Base-by-base conservation (phyloP, 2,329 filamentous ascomycete species). In the Xylariaceae sp. region DNA sequence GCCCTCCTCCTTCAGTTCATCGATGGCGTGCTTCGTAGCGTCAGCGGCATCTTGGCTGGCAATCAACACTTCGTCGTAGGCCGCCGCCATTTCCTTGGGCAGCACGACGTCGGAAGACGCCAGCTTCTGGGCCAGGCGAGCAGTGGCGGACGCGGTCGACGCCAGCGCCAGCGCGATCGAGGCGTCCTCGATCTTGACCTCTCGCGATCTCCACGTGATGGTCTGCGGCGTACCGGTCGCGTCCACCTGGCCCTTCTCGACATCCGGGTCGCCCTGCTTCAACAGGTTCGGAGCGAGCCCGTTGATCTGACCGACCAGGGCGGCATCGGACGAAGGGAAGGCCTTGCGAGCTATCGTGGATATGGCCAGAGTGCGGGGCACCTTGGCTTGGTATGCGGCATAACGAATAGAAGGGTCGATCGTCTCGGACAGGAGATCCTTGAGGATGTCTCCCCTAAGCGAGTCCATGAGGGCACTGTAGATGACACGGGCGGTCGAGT, bases 381-480 rank as follows among this genome's bases (percentile, higher is more conserved):
- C 77, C 59, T 90, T 85, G 59, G 88, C 74, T 62, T 95, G 88
- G 61, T 97, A 97, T 13, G 92, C 88, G 24, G 89, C 89, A 61
- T 94, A 97, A 47, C 90, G 83, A 54, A 98, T 86, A 46, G 88
- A 94, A 2, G 89, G 89, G 59, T 98, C 92, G 46, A 95, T 82
- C 4, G 85, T 94, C 53, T 85, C 82, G 33, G 83, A 79, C 41
- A 98, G 68, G 16, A 96, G 73, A 45, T 97, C 90, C 58, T 85
- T 88, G 70, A 87, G 92, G 24, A 85, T 69, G 42, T 95, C 90
- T 45, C 79, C 82, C 58, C 80, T 83, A 13, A 68, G 62, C 23
- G 75, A 69, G 18, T 74, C 71, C 13, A 81, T 72, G 30, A 98
- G 69, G 1, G 85, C 81, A 44, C 76, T 81, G 67, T 97, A 98